Evolutionary conservation across 2,329 filamentous ascomycete species (phyloP).

Genomic region (Dichotomopilus funicola): DNA sequence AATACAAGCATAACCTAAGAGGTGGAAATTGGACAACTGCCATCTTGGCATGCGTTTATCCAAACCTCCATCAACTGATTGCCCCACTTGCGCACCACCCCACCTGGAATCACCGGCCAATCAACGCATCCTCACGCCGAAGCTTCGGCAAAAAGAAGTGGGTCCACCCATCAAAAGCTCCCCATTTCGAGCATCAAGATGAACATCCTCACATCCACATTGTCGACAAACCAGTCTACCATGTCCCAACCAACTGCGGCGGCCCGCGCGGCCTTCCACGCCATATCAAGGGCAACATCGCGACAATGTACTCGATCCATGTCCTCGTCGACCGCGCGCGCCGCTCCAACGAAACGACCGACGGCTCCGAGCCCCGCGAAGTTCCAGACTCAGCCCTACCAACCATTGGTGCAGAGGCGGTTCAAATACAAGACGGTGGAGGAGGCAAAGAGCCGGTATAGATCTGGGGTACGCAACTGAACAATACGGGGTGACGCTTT

Average conservation of each 20-base stretch:
- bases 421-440: conserved; percentile 49
- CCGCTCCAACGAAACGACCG: conserved; percentile 18
- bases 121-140: conserved; percentile 13
- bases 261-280: conserved; percentile 32
- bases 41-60: conserved; percentile 5
- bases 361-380: conserved; percentile 15
- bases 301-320: conserved; percentile 40
- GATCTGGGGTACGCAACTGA: conserved; percentile 43
- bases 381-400: conserved; percentile 18
- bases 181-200: background rate
- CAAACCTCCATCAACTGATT: background rate
- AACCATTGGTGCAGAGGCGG: conserved; percentile 32
- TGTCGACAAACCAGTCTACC: background rate
- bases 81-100: too few relatives aligned
- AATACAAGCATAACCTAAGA: conserved; percentile 5
- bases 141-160: background rate
- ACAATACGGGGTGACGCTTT: background rate
- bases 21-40: background rate
- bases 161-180: conserved; percentile 4
- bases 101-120: background rate
- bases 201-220: background rate
- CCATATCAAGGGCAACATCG: conserved; percentile 28
- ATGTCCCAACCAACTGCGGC: conserved; percentile 37
- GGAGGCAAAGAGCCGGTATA: conserved; percentile 52
- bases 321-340: conserved; percentile 27